A percentile compares a stretch with the other conserved stretches of the same genome.
phyloP scores from a whole-genome alignment of 2,329 filamentous ascomycete species.

The Shiraia sp. region DNA sequence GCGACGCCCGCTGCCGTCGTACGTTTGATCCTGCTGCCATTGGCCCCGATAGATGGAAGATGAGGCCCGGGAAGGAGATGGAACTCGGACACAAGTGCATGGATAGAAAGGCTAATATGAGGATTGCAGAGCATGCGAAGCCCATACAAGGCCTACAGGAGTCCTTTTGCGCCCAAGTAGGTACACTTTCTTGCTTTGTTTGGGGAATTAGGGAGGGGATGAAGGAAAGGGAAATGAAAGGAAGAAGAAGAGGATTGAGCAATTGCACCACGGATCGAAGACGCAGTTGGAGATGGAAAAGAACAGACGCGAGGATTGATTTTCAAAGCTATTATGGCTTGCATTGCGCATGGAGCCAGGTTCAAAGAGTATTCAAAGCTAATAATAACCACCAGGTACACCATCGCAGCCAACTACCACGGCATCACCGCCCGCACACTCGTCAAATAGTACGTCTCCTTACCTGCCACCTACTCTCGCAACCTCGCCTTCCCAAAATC shows the following conservation, averaged over 20 bases:
- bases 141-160: constrained; percentile 56
- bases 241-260: not conserved
- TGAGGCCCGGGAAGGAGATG: too few species aligned
- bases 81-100: too few species aligned
- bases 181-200: constrained; percentile 21
- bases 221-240: not conserved
- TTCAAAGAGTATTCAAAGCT: not conserved
- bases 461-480: not conserved
- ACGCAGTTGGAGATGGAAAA: not conserved
- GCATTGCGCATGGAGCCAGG: too few species aligned
- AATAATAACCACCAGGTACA: constrained; percentile 51
- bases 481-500: too few species aligned
- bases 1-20: constrained; percentile 36
- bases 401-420: constrained; percentile 52
- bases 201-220: not conserved
- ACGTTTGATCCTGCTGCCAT: constrained; percentile 19
- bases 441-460: constrained; percentile 51
- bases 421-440: constrained; percentile 52
- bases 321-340: too few species aligned
- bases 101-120: constrained; percentile 24
- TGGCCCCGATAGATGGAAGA: constrained; percentile 6
- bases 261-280: constrained; percentile 2
- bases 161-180: constrained; percentile 63
- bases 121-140: constrained; percentile 34
- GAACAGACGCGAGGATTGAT: not conserved